Percentiles rank a stretch among this genome's conserved stretches.
phyloP scores from a whole-genome alignment of 1,284 basidiomycete genomes.

The Mycena sp. region DNA sequence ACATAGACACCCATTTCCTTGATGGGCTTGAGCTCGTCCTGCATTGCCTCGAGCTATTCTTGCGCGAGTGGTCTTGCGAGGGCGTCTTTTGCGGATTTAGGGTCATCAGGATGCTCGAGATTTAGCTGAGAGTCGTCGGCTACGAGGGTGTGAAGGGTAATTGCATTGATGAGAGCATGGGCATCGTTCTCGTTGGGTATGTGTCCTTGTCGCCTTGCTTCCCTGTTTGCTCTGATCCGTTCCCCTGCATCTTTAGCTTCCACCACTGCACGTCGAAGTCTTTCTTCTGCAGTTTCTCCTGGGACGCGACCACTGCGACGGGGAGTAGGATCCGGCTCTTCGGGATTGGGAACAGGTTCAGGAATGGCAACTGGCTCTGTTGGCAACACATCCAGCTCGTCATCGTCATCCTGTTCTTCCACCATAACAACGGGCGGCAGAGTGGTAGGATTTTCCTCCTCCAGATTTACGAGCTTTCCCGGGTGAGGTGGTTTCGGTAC shows the following conservation, averaged over 20 bases:
- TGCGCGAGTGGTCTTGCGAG: not conserved
- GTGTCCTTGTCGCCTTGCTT: not conserved
- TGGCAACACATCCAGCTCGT: not conserved
- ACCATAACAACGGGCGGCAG: conserved; percentile 2
- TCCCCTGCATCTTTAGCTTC: conserved; percentile 12
- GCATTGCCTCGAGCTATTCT: conserved; percentile 12
- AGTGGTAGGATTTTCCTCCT: not conserved
- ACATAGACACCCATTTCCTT: too few relatives aligned
- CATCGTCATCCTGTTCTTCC: not conserved
- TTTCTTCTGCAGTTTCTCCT: not conserved
- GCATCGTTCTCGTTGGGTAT: not conserved
- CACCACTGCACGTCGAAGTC: not conserved
- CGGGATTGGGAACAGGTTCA: not conserved
- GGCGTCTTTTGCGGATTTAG: conserved; percentile 5
- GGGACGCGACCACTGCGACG: not conserved
- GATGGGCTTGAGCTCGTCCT: conserved; percentile 17
- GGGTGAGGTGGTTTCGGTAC: conserved; percentile 10
- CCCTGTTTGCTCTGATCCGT: not conserved
- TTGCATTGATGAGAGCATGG: not conserved
- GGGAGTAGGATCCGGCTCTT: not conserved
- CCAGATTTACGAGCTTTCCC: conserved; percentile 18
- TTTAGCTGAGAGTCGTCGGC: not conserved
- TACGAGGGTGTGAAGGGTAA: not conserved
- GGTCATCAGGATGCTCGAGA: conserved; percentile 12
- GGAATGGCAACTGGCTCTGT: not conserved